phyloP scores from a whole-genome alignment of 2,329 filamentous ascomycete species.

The Xylariaceae sp. region DNA sequence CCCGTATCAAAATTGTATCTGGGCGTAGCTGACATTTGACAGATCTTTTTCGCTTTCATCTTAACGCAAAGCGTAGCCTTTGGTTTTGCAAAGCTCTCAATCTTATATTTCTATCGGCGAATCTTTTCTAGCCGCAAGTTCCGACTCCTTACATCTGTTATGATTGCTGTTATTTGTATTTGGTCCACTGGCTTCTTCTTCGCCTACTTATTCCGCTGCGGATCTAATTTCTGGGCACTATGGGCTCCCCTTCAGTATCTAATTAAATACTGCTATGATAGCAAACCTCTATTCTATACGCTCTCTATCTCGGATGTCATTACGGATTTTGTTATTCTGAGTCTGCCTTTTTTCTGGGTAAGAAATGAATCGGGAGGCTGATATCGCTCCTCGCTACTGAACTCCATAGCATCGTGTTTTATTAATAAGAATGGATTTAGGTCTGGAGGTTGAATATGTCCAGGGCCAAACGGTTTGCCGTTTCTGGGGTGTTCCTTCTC shows the following conservation, averaged over 20 bases:
- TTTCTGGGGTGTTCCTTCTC: conserved; percentile 21
- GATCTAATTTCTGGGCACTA: conserved; percentile 18
- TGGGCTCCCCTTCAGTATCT: conserved; percentile 20
- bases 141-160: background rate
- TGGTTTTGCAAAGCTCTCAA: conserved; percentile 20
- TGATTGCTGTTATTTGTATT: conserved; percentile 8
- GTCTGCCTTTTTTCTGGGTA: conserved; percentile 19
- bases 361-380: too few relatives aligned
- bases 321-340: conserved; percentile 18
- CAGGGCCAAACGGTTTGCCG: conserved; percentile 9
- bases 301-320: conserved; percentile 20
- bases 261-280: conserved; percentile 15
- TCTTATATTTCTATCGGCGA: conserved; percentile 23
- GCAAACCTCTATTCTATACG: conserved; percentile 14
- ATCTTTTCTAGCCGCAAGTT: conserved; percentile 18
- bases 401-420: too few relatives aligned
- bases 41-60: conserved; percentile 22
- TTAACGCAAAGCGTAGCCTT: conserved; percentile 16
- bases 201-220: conserved; percentile 19
- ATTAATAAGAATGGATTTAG: conserved; percentile 10
- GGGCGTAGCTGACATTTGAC: background rate
- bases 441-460: conserved; percentile 12
- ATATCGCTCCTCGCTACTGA: too few relatives aligned
- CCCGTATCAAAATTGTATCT: background rate
- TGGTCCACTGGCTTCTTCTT: conserved; percentile 23